Base-by-base conservation (phyloP, 2,329 filamentous ascomycete species). In the Arthrinium puccinioides region DNA sequence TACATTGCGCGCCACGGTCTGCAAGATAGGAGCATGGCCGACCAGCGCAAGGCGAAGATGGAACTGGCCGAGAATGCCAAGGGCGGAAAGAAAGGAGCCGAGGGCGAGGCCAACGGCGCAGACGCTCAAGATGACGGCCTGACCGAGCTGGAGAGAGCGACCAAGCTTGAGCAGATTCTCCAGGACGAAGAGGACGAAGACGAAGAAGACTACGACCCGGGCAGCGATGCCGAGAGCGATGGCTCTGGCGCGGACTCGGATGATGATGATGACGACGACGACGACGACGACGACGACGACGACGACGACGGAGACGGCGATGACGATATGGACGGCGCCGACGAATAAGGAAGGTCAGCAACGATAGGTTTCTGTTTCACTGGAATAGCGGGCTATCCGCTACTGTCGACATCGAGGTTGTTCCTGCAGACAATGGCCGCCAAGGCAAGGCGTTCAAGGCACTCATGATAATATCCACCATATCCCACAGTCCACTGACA, bases 1-100 rank as follows among this genome's bases (percentile, higher is more conserved):
- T 84, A 80, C 49, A 67, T 84, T 32, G 70, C 72, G 49, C 67
- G 67, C 9, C 72, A 83, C 46, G 66, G 72, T 0, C 64, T 84
- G 19, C 75, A 82, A 43, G 79, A 84, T 50, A 66, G 76, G 42
- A 83, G 79, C 51, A 78, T 84, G 76, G 79, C 79, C 0, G 79
- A 84, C 51, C 72, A 76, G 52, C 61, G 80, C 36, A 79, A 79
- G 50, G 80, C 76, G 2, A 83, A 82, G 67, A 63, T 71, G 20
- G 66, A 79, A 53, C 55, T 81, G 36, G 70, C 72, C 4, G 76
- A 82, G 52, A 82, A 82, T 46, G 64, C 60, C 15, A 68, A 69
- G 48, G 64, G 57, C 24, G 54, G 59, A 30, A 72, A 70, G 52
- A 68, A 67, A 51, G 61, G 48, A 5, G 56, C 56, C 0, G 62